A percentile compares a stretch with the other conserved stretches of the same genome.
phyloP scores from a whole-genome alignment of 768 basidiomycete genomes.

The Cystofilobasidium capitatum region DNA sequence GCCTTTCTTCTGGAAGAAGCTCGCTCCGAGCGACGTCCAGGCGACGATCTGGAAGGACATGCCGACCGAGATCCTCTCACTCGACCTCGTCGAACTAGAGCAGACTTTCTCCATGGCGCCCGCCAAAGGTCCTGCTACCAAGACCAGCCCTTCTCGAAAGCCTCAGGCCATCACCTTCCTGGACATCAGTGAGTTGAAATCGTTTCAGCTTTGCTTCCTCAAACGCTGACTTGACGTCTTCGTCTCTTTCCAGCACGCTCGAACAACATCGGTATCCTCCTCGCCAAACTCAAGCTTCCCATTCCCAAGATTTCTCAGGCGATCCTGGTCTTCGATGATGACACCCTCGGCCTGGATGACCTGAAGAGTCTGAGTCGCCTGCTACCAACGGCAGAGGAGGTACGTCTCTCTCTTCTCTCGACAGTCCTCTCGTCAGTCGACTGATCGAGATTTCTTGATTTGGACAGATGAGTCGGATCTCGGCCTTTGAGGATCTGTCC shows the following conservation, averaged over 20 bases:
- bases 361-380: slow-evolving; percentile 64
- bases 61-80: slow-evolving; percentile 37
- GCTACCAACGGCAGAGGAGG: slow-evolving; percentile 74
- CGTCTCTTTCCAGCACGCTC: slow-evolving; percentile 47
- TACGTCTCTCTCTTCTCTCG: slow-evolving; percentile 33
- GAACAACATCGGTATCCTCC: slow-evolving; percentile 81
- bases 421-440: neutral
- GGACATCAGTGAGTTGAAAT: slow-evolving; percentile 48
- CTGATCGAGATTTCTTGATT: neutral
- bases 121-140: slow-evolving; percentile 50
- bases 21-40: slow-evolving; percentile 44
- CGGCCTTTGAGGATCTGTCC: slow-evolving; percentile 54
- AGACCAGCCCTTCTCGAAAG: slow-evolving; percentile 45
- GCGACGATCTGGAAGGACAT: slow-evolving; percentile 66
- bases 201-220: neutral
- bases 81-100: slow-evolving; percentile 64
- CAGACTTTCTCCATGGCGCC: slow-evolving; percentile 48
- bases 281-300: slow-evolving; percentile 60
- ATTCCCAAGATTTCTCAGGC: slow-evolving; percentile 60
- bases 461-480: slow-evolving; percentile 53
- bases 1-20: slow-evolving; percentile 87
- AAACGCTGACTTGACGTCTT: neutral
- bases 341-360: slow-evolving; percentile 58
- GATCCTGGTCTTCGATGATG: slow-evolving; percentile 62
- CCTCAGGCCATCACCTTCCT: slow-evolving; percentile 42